Conservation (phyloP, 192 early-diverging fungal species). For the Phycomyces nitens region DNA sequence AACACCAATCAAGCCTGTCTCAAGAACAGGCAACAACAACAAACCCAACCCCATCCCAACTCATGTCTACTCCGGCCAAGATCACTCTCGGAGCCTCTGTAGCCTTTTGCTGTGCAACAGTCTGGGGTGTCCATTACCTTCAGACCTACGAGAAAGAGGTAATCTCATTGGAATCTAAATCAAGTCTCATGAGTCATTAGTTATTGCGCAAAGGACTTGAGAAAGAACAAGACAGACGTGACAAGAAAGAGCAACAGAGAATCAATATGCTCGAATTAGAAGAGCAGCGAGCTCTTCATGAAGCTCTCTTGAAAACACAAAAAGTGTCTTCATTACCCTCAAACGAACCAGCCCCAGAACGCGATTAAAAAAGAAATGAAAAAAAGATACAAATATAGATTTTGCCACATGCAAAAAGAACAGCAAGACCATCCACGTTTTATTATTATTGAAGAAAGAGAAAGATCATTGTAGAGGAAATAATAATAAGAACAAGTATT, state of each 20-base stretch:
- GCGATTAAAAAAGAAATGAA: not conserved
- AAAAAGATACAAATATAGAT: not conserved
- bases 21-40: not conserved
- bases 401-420: not conserved
- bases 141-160: conserved; percentile 35
- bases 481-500: no score
- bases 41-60: not conserved
- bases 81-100: conserved; percentile 30
- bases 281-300: conserved; percentile 25
- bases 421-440: not conserved
- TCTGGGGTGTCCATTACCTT: conserved; percentile 33
- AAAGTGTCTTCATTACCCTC: conserved; percentile 18
- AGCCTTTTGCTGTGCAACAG: conserved; percentile 27
- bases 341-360: conserved; percentile 17
- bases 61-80: conserved; percentile 35
- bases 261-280: conserved; percentile 22
- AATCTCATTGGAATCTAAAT: not conserved
- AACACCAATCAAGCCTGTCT: not conserved
- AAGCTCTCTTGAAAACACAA: conserved; percentile 25
- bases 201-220: conserved; percentile 16
- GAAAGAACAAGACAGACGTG: conserved; percentile 25
- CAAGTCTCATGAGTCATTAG: not conserved
- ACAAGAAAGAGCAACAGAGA: conserved; percentile 24
- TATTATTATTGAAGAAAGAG: no score
- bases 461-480: no score